These are phyloP conservation scores for Ogataea chonburiensis DNA, from an alignment of 805 yeast genomes.

Conservation along the genomic window DNA sequence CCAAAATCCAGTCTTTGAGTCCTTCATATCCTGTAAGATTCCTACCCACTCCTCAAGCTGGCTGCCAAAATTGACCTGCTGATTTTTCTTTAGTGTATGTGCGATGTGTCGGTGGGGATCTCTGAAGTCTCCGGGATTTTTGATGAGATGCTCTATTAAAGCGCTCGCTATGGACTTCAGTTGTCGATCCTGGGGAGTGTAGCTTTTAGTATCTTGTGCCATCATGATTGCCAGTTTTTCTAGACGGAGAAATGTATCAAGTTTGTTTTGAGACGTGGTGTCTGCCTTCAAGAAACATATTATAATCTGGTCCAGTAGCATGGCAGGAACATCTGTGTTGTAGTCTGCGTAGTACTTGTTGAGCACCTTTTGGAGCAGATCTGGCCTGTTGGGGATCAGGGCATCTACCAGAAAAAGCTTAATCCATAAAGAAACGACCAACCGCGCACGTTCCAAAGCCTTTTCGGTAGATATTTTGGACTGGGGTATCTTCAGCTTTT, in stretches of 20 bases:
- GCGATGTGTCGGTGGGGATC: constrained; percentile 9
- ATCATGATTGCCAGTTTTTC: constrained; percentile 26
- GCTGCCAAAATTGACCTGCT: constrained; percentile 7
- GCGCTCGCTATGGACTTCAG: constrained; percentile 14
- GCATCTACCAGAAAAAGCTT: constrained; percentile 22
- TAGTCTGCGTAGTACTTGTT: constrained; percentile 23
- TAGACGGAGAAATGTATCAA: constrained; percentile 21
- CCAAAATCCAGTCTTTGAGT: constrained; percentile 28
- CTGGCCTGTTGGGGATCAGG: constrained; percentile 18
- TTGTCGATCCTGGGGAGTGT: constrained; percentile 16
- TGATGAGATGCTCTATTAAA: constrained; percentile 25
- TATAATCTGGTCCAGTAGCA: constrained; percentile 27
- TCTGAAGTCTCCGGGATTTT: constrained; percentile 22
- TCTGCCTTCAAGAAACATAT: constrained; percentile 23
- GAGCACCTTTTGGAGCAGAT: constrained; percentile 15
- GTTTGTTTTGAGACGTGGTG: constrained; percentile 18
- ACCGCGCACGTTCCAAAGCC: not conserved
- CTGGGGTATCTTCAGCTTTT: not conserved
- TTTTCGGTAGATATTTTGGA: constrained; percentile 7
- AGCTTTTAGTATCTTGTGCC: constrained; percentile 15
- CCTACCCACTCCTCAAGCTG: constrained; percentile 24
- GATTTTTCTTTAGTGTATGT: constrained; percentile 28
- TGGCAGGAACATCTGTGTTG: constrained; percentile 24
- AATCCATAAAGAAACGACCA: constrained; percentile 16
- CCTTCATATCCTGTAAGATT: constrained; percentile 24